Evolutionary conservation across 2,329 filamentous ascomycete species (phyloP), one percentile per base, ranked within the genome.

Genomic region (Fusarium torreyae): DNA sequence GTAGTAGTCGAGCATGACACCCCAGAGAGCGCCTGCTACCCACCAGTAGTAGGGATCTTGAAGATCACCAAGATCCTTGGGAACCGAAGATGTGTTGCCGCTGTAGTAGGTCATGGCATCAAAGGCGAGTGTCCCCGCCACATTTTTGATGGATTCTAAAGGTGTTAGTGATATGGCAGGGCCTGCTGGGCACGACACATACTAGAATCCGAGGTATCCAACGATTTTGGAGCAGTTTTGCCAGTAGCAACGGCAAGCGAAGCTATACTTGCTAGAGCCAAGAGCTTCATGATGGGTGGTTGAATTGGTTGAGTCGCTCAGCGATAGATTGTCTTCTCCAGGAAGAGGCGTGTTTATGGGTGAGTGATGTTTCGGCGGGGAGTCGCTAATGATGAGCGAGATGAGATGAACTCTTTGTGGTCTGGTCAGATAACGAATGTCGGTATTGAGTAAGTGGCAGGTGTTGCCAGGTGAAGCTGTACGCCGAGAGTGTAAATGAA

Each of bases 1-100:
- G 66, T 88, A 91, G 76, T 93, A 92, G 77, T 92, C 89, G 31
- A 92, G 79, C 83, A 93, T 86, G 34, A 86, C 82, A n/a, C 89
- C 89, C 85, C 89, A 91, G 60, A 90, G 83, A 9, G 88, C 88
- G 49, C 89, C 89, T 36, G 84, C 83, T 70, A 90, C 86, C 89
- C 89, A 91, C 87, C 87, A 91, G 81, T 89, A 94, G 74, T 91
- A 90, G 24, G 91, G 91, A 28, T 84, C 77, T 5, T 89, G 88
- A 33, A 94, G 84, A 70, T 91, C 87, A 53, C 85, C 89, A 43
- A 90, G 84, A 10, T 85, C 84, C 78, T 81, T 76, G 44, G 83
- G 78, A 14, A 82, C 85, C 44, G 85, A 82, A n/a, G 84, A 85
- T 33, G 82, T 79, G 72, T 91, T 90, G 49, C 90, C 90, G 2